Conservation (phyloP, 1,284 basidiomycete species). For the Volvariella volvacea region DNA sequence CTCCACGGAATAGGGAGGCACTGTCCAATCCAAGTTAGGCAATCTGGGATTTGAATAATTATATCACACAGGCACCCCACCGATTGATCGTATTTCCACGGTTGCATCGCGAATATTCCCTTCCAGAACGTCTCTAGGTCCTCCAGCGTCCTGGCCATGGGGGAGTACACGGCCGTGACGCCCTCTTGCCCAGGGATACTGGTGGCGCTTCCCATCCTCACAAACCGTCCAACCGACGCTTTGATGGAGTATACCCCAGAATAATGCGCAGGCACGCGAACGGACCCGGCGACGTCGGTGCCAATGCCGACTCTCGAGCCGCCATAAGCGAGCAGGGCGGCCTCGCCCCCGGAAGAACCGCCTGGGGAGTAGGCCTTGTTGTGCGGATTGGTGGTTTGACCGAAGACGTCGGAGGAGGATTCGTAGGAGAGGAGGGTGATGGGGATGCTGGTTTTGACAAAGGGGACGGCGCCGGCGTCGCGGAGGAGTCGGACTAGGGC, state of each 20-base stretch:
- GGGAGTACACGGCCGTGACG: constrained; percentile 51
- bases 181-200: constrained; percentile 57
- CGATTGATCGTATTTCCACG: constrained; percentile 54
- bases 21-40: constrained; percentile 18
- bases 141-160: constrained; percentile 63
- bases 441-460: constrained; percentile 72
- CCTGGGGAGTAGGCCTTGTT: constrained; percentile 52
- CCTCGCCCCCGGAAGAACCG: constrained; percentile 69
- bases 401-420: constrained; percentile 66
- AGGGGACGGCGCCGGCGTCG: constrained; percentile 67
- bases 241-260: constrained; percentile 64
- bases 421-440: constrained; percentile 75
- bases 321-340: constrained; percentile 60
- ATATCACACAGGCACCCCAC: constrained; percentile 24
- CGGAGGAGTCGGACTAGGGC: constrained; percentile 54
- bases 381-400: constrained; percentile 62
- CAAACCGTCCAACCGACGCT: constrained; percentile 46
- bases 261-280: constrained; percentile 71
- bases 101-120: constrained; percentile 49
- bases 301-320: constrained; percentile 72
- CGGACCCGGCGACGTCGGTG: constrained; percentile 65
- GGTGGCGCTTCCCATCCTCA: constrained; percentile 37
- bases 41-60: neutral
- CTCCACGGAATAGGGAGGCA: constrained; percentile 53
- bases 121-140: constrained; percentile 63